Evolutionary conservation across 176 grass and related monocot genomes (phyloP), one percentile per base, ranked within the genome.

Genomic region (Oropetium thomaeum): DNA sequence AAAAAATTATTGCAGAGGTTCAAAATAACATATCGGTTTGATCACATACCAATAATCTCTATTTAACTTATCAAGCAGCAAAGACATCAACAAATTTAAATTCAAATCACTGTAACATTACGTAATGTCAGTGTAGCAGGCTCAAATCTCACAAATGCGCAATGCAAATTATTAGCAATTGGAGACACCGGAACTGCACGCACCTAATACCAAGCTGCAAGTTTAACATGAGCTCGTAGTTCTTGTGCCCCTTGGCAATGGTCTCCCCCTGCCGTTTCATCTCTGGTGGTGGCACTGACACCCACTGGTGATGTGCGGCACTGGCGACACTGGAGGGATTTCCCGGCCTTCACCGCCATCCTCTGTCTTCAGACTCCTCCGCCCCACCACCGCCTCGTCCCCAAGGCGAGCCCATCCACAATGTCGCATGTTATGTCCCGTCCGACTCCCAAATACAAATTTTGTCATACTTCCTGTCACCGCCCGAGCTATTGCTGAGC

Each of bases 161-260:
- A 10, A 25, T 52, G 5, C 64, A 76, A 81, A 62, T 60, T 13
- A 9, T 58, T 66, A 52, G 17, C 26, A 41, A 79, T 45, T 17
- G 41, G 41, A 75, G 54, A 54, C 13, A 64, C 65, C n/a, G 15
- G 11, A 48, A 6, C 20, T 4, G 27, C 14, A 52, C 44, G 17
- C 72, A 95, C 96, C 96, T 99, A 81, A 99, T 95, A 15, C 96
- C 96, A 16, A 99, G 96, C 76, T 99, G 91, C 78, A 99, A 79
- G 74, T 99, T 99, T 29, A 99, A 87, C 91, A 99, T 99, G 25
- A 99, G 91, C 73, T 90, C 89, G 78, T 92, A 99, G 79, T 95
- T 83, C 76, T 93, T 90, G 80, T 99, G 96, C 14, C 91, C 96
- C 69, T 86, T 91, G 48, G 84, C 86, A 54, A 99, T 99, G 72